Evolutionary conservation across 202 grass and related monocot species (phyloP).

Genomic region (Digitaria exilis): DNA sequence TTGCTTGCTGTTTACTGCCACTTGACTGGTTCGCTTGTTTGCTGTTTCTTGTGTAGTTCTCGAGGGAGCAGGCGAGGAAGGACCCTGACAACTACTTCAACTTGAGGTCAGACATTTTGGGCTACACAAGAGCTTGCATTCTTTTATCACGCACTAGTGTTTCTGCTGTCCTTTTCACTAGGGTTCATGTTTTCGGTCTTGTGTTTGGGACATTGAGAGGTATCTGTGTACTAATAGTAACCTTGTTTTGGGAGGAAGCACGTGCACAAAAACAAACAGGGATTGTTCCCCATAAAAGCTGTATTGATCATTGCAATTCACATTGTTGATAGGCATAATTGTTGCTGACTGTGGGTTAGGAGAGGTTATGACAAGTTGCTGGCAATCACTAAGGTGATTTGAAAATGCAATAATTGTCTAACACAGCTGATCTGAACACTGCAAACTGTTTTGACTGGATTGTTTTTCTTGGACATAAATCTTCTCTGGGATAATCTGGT

Average conservation of each 20-base stretch:
- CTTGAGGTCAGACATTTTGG: slow-evolving; percentile 59
- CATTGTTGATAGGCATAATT: background rate
- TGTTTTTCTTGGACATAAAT: background rate
- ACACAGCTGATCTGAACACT: slow-evolving; percentile 1
- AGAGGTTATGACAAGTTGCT: background rate
- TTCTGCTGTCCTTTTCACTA: background rate
- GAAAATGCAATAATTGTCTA: background rate
- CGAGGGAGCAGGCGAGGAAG: slow-evolving; percentile 87
- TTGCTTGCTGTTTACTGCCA: background rate
- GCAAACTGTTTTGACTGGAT: background rate
- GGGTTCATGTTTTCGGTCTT: background rate
- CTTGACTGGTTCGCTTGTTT: slow-evolving; percentile 2
- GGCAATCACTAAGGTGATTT: background rate
- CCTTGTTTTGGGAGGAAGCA: background rate
- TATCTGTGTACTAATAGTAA: background rate
- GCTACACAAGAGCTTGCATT: slow-evolving; percentile 2
- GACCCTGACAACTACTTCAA: slow-evolving; percentile 93
- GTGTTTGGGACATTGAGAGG: background rate
- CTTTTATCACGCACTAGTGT: background rate
- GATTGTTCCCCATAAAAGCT: background rate
- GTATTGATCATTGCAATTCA: background rate
- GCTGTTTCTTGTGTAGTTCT: slow-evolving; percentile 61
- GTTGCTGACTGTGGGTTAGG: background rate
- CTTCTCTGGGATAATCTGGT: background rate
- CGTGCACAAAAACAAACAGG: background rate